Percentiles rank a stretch among this genome's conserved stretches.
These are phyloP conservation scores for Musa itinerans DNA, from an alignment of 176 grass and related monocot species.

Conservation along the genomic window DNA sequence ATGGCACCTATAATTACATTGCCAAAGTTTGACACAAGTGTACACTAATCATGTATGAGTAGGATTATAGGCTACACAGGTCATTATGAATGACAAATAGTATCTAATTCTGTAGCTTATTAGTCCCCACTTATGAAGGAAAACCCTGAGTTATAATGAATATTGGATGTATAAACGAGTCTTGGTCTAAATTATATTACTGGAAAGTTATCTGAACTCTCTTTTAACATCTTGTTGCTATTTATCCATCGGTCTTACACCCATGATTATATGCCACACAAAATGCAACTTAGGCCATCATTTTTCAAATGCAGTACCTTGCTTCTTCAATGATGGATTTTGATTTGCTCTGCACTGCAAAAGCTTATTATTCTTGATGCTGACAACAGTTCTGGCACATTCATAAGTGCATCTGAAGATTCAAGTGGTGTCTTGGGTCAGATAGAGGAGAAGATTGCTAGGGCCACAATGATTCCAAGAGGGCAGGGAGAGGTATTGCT, in stretches of 20 bases:
- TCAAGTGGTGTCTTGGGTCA: conserved; percentile 55
- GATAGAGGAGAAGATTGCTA: conserved; percentile 87
- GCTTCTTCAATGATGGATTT: not conserved
- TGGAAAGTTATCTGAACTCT: not conserved
- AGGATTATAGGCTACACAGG: too few species aligned
- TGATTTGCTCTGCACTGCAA: not conserved
- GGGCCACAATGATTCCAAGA: conserved; percentile 75
- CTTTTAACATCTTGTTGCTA: not conserved
- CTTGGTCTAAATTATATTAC: not conserved
- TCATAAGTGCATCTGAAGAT: conserved; percentile 78
- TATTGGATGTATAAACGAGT: not conserved
- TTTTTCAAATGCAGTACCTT: not conserved
- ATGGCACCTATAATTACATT: too few species aligned
- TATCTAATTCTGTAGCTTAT: too few species aligned
- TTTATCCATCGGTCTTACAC: not conserved
- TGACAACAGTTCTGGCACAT: conserved; percentile 81
- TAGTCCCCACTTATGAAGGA: too few species aligned
- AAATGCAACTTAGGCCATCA: not conserved
- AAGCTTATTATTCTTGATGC: not conserved
- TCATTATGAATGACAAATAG: too few species aligned
- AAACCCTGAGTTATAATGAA: too few species aligned
- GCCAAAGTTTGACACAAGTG: too few species aligned
- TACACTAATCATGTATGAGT: too few species aligned
- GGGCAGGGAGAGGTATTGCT: conserved; percentile 71
- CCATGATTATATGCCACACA: not conserved